These are phyloP conservation scores for Neonectria neomacrospora DNA, from an alignment of 2,329 filamentous ascomycete genomes.

Conservation along the genomic window DNA sequence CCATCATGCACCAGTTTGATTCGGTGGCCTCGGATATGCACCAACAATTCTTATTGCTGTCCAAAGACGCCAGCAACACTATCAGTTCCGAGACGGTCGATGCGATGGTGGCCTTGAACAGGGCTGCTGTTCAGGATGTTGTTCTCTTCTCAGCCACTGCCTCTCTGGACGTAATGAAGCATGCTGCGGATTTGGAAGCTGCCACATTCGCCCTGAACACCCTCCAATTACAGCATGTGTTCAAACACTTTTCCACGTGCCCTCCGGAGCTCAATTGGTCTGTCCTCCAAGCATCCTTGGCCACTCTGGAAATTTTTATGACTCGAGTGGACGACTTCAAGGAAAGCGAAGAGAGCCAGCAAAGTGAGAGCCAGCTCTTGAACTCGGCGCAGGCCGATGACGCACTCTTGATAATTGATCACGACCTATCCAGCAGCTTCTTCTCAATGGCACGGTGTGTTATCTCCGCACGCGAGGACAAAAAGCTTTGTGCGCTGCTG, in stretches of 20 bases:
- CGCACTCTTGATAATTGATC: conserved; percentile 58
- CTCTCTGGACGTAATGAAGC: conserved; percentile 62
- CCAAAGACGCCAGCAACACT: conserved; percentile 56
- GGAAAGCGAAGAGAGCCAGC: conserved; percentile 51
- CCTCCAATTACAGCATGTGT: conserved; percentile 62
- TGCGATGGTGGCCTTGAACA: conserved; percentile 63
- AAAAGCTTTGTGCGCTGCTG: conserved; percentile 27
- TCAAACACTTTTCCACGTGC: conserved; percentile 58
- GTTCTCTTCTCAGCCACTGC: conserved; percentile 60
- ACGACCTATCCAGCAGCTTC: conserved; percentile 58
- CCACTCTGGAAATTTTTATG: conserved; percentile 61
- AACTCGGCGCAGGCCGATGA: conserved; percentile 59
- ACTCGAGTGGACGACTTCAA: conserved; percentile 57
- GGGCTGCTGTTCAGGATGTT: conserved; percentile 63
- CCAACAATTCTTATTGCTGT: conserved; percentile 63
- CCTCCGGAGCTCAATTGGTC: conserved; percentile 60
- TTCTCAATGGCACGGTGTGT: conserved; percentile 60
- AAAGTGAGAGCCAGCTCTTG: conserved; percentile 52
- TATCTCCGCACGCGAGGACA: conserved; percentile 40
- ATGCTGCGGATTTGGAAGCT: conserved; percentile 57
- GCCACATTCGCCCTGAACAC: conserved; percentile 62
- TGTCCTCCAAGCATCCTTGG: conserved; percentile 57
- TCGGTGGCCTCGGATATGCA: conserved; percentile 67
- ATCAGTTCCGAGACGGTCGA: conserved; percentile 59
- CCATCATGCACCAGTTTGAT: conserved; percentile 67